Evolutionary conservation across 176 grass and related monocot species (phyloP).

Genomic region (Triticum urartu): DNA sequence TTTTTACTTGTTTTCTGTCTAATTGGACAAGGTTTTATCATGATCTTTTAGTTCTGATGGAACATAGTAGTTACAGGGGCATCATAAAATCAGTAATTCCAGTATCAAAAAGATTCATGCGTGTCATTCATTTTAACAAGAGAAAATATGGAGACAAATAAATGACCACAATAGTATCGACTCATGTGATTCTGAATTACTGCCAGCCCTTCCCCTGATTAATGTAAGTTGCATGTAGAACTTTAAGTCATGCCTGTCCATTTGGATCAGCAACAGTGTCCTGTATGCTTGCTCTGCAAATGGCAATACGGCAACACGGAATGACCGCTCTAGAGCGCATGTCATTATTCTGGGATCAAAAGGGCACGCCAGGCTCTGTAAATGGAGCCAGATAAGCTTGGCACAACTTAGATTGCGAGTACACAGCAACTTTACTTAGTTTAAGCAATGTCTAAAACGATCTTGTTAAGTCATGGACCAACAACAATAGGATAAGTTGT

Average conservation of each 20-base stretch:
- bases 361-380: neutral
- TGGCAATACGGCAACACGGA: neutral
- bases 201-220: neutral
- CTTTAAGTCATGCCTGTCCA: neutral
- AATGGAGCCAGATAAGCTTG: neutral
- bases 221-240: slow-evolving; percentile 8
- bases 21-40: neutral
- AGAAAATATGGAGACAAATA: neutral
- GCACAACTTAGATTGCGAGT: neutral
- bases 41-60: neutral
- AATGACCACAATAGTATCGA: neutral
- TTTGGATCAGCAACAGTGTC: neutral
- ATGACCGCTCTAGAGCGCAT: neutral
- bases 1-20: neutral
- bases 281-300: neutral
- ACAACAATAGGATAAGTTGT: neutral
- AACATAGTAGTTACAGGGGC: slow-evolving; percentile 1
- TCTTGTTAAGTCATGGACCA: neutral
- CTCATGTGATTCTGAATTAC: neutral
- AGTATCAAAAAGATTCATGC: neutral
- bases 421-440: neutral
- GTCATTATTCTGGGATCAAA: neutral
- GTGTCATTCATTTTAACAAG: neutral
- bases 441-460: neutral
- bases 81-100: neutral